phyloP scores from a whole-genome alignment of 352 stramenopile species.

The Pythium brachiatum region DNA sequence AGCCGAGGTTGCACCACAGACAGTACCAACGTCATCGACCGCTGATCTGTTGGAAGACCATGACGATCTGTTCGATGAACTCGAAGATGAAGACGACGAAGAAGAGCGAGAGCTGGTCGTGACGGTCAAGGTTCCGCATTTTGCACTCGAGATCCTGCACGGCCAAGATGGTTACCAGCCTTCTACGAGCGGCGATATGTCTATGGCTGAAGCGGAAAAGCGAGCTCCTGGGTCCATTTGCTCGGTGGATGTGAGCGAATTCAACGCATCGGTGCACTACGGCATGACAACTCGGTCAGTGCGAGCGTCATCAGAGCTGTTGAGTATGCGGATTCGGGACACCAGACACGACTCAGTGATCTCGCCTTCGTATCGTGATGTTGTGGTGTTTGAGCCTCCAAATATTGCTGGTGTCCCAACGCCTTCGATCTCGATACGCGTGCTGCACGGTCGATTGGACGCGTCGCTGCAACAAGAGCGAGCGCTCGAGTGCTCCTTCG shows the following conservation, averaged over 20 bases:
- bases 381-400: constrained; percentile 60
- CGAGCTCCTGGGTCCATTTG: constrained; percentile 76
- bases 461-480: constrained; percentile 34
- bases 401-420: constrained; percentile 21
- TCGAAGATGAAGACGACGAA: constrained; percentile 27
- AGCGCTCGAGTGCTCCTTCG: constrained; percentile 23
- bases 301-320: constrained; percentile 47
- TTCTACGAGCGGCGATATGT: constrained; percentile 68
- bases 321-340: constrained; percentile 64
- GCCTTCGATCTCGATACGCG: constrained; percentile 59
- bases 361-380: constrained; percentile 62
- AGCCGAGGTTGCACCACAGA: not conserved
- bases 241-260: constrained; percentile 47
- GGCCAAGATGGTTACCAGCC: constrained; percentile 77
- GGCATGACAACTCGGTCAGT: constrained; percentile 46
- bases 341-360: constrained; percentile 56
- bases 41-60: not conserved
- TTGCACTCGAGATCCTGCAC: constrained; percentile 79
- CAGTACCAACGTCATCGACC: not conserved
- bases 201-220: constrained; percentile 64
- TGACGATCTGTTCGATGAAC: constrained; percentile 1
- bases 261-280: constrained; percentile 50
- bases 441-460: constrained; percentile 40
- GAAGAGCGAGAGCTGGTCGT: constrained; percentile 57
- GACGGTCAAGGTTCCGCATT: constrained; percentile 58